phyloP scores from a whole-genome alignment of 371 early-diverging fungal genomes.

The Mortierella sp. region DNA sequence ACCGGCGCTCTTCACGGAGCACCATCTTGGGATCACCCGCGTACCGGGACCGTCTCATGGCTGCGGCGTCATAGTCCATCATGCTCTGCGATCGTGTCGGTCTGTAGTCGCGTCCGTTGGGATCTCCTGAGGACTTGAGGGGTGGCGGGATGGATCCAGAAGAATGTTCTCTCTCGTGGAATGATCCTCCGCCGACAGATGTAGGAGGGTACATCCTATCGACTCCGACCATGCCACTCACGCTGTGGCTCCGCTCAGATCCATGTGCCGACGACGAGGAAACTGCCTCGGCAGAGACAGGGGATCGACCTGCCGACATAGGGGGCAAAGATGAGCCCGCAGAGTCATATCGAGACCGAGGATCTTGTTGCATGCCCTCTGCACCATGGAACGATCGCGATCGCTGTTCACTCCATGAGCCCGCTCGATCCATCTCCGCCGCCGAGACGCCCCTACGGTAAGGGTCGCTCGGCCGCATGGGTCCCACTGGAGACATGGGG shows the following conservation, averaged over 20 bases:
- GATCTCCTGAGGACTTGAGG: constrained; percentile 17
- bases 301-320: neutral
- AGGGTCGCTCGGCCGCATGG: constrained; percentile 16
- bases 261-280: neutral
- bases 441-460: constrained; percentile 23
- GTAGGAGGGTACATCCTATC: constrained; percentile 20
- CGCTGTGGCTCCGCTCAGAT: constrained; percentile 22
- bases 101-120: constrained; percentile 22
- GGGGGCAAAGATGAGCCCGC: neutral
- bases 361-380: constrained; percentile 16
- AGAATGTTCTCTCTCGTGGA: constrained; percentile 24
- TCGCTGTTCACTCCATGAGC: constrained; percentile 38
- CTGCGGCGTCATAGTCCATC: constrained; percentile 26
- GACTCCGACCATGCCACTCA: constrained; percentile 32
- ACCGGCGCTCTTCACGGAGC: constrained; percentile 20
- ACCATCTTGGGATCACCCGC: constrained; percentile 20
- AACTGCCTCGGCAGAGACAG: constrained; percentile 3
- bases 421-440: constrained; percentile 36
- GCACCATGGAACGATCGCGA: constrained; percentile 42
- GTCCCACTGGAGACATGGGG: neutral
- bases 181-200: constrained; percentile 3
- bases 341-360: constrained; percentile 28
- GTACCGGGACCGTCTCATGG: constrained; percentile 21
- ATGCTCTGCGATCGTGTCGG: constrained; percentile 28
- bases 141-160: neutral